These are phyloP conservation scores for Quercus lobata DNA, from an alignment of 331 rosid genomes.

Conservation along the genomic window DNA sequence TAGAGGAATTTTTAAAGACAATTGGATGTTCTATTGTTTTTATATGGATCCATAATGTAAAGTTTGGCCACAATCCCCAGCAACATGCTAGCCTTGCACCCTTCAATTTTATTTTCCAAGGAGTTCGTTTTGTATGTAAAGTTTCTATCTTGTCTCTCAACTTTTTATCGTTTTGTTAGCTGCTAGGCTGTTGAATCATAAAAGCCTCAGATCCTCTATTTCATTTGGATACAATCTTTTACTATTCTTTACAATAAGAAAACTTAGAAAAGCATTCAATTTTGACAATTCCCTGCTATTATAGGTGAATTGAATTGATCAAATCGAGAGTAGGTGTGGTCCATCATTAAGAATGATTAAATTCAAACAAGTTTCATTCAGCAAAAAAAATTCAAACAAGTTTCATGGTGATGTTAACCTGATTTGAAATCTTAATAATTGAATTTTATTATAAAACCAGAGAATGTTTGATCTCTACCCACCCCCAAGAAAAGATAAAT, in stretches of 20 bases:
- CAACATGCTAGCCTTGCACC: not conserved
- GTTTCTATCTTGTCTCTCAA: not conserved
- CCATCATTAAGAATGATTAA: not conserved
- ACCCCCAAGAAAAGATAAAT: too few relatives aligned
- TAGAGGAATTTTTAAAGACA: conserved; percentile 6
- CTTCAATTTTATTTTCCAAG: conserved; percentile 15
- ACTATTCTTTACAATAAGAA: not conserved
- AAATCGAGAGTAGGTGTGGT: not conserved
- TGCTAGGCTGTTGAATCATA: not conserved
- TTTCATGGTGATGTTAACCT: not conserved
- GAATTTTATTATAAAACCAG: too few relatives aligned
- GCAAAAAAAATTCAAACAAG: not conserved
- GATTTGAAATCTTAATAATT: not conserved
- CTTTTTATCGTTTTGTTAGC: not conserved
- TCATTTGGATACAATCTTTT: not conserved
- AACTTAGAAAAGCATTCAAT: not conserved
- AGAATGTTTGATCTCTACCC: too few relatives aligned
- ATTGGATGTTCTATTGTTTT: conserved; percentile 5
- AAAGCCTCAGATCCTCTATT: not conserved
- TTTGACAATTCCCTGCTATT: not conserved
- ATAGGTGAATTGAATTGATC: conserved; percentile 16
- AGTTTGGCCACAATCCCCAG: conserved; percentile 2
- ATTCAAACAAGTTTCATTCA: not conserved
- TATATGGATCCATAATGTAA: not conserved
- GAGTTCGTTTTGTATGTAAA: not conserved